These are phyloP conservation scores for Halophytophthora batemanensis DNA, from an alignment of 352 stramenopile species.

Conservation along the genomic window DNA sequence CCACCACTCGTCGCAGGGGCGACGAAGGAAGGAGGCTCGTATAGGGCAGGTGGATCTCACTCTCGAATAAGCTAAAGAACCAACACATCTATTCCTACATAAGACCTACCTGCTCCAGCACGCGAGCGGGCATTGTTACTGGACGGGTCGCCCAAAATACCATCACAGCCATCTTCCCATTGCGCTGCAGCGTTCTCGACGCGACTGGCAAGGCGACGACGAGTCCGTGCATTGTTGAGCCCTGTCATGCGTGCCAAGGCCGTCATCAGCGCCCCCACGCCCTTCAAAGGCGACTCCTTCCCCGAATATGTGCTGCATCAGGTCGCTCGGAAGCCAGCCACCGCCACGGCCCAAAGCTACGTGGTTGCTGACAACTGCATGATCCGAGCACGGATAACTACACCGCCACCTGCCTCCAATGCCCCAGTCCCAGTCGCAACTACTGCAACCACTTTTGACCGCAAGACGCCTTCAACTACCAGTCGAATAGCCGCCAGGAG, in stretches of 20 bases:
- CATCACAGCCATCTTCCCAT: too few relatives aligned
- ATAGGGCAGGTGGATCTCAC: too few relatives aligned
- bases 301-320: slow-evolving; percentile 53
- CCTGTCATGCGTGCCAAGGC: slow-evolving; percentile 17
- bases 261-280: slow-evolving; percentile 6
- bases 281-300: slow-evolving; percentile 70
- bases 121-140: too few relatives aligned
- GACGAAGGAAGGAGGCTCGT: too few relatives aligned
- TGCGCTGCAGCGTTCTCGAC: too few relatives aligned
- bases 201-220: too few relatives aligned
- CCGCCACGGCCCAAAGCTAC: not conserved
- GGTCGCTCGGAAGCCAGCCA: slow-evolving; percentile 6
- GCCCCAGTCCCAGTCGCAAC: slow-evolving; percentile 7
- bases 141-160: too few relatives aligned
- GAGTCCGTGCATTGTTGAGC: too few relatives aligned
- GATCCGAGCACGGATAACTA: not conserved
- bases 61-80: too few relatives aligned
- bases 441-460: not conserved
- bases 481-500: not conserved
- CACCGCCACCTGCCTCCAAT: not conserved
- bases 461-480: slow-evolving; percentile 9
- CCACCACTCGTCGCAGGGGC: too few relatives aligned
- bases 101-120: too few relatives aligned
- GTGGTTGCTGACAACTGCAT: not conserved
- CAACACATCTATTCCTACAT: too few relatives aligned